These are phyloP conservation scores for Ogataea methanolica DNA, from an alignment of 805 yeast genomes.

Conservation along the genomic window DNA sequence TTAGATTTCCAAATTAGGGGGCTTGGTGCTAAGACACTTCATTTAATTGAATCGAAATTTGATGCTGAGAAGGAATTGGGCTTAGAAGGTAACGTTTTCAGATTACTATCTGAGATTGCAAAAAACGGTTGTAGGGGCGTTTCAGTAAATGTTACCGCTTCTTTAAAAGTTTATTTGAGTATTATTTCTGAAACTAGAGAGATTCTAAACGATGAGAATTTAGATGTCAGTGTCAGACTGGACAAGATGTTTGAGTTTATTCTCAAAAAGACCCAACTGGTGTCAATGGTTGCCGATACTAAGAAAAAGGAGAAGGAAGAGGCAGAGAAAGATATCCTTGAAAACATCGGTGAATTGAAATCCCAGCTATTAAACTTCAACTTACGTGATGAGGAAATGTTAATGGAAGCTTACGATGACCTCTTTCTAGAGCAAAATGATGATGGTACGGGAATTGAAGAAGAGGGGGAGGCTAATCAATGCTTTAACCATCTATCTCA, in stretches of 20 bases:
- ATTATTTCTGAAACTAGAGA: conserved; percentile 22
- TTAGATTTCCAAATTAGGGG: conserved; percentile 62
- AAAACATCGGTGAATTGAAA: conserved; percentile 25
- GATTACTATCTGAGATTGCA: conserved; percentile 10
- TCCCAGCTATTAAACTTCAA: conserved; percentile 24
- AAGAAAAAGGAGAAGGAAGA: conserved; percentile 18
- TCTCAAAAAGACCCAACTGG: conserved; percentile 15
- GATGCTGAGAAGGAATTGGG: conserved; percentile 3
- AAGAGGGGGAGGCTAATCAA: conserved; percentile 14
- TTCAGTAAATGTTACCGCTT: conserved; percentile 15
- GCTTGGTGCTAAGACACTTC: conserved; percentile 50
- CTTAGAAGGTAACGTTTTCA: conserved; percentile 7
- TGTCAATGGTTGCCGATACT: conserved; percentile 13
- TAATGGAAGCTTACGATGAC: conserved; percentile 19
- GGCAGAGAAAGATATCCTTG: conserved; percentile 15
- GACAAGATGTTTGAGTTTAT: conserved; percentile 19
- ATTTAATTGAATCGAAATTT: conserved; percentile 15
- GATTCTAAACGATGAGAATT: conserved; percentile 6
- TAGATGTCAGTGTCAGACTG: conserved; percentile 3
- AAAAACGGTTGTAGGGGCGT: conserved; percentile 12
- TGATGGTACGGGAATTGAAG: conserved; percentile 18
- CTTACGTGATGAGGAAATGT: conserved; percentile 19
- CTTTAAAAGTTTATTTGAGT: conserved; percentile 26
- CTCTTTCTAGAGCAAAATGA: neutral
- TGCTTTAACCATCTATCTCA: conserved; percentile 20